Evolutionary conservation across 2,329 filamentous ascomycete genomes (phyloP).

Genomic region (Zymoseptoria ardabiliae): DNA sequence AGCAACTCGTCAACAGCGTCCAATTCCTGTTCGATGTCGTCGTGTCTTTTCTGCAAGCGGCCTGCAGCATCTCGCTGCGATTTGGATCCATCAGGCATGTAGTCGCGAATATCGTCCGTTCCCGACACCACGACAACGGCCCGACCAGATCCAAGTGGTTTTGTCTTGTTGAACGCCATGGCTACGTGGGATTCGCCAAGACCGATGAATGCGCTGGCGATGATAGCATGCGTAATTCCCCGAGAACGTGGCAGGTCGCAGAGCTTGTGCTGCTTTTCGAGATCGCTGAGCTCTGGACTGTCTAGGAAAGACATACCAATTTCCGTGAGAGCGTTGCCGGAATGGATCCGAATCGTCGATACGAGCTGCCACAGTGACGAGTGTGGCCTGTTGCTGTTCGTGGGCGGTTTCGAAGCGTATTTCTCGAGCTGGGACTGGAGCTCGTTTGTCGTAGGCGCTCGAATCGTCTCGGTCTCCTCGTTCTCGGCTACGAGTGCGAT

Average conservation of each 20-base stretch:
- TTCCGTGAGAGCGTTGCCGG: conserved; percentile 11
- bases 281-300: conserved; percentile 14
- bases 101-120: neutral
- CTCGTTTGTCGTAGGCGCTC: too few relatives aligned
- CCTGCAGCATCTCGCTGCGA: too few relatives aligned
- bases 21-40: too few relatives aligned
- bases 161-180: neutral
- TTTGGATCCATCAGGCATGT: neutral
- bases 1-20: too few relatives aligned
- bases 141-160: neutral
- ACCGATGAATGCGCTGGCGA: conserved; percentile 8
- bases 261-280: neutral
- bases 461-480: too few relatives aligned
- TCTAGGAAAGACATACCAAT: conserved; percentile 17
- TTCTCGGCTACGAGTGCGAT: too few relatives aligned
- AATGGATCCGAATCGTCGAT: conserved; percentile 9
- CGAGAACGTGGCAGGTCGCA: too few relatives aligned
- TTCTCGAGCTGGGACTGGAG: too few relatives aligned
- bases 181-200: conserved; percentile 8
- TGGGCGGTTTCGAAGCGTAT: too few relatives aligned
- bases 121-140: neutral
- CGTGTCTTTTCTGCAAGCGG: too few relatives aligned
- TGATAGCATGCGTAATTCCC: conserved; percentile 4
- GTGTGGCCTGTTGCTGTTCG: too few relatives aligned
- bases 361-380: conserved; percentile 17